phyloP scores from a whole-genome alignment of 2,329 filamentous ascomycete genomes.

The Fusarium hostae region DNA sequence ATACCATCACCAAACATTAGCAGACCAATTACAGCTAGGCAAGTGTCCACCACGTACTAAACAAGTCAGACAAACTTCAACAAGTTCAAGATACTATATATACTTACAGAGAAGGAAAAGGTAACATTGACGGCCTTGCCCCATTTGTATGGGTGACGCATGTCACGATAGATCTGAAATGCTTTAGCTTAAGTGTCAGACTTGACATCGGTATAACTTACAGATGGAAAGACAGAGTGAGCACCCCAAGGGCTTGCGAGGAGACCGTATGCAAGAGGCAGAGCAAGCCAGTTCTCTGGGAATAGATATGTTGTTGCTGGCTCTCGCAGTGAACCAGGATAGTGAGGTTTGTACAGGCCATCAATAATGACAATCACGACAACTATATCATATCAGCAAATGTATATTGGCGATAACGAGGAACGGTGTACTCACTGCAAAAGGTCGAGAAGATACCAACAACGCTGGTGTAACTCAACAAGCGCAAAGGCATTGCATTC shows the following conservation, averaged over 20 bases:
- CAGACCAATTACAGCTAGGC: constrained; percentile 84
- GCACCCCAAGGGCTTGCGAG: constrained; percentile 81
- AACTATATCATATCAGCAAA: constrained; percentile 61
- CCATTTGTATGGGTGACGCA: constrained; percentile 84
- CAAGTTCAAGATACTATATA: neutral
- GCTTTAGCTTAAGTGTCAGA: neutral
- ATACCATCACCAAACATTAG: constrained; percentile 97
- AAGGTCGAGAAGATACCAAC: constrained; percentile 92
- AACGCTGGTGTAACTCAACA: constrained; percentile 90
- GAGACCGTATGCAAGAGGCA: constrained; percentile 89
- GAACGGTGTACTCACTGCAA: constrained; percentile 71
- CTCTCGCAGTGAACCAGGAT: constrained; percentile 84
- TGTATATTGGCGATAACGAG: neutral
- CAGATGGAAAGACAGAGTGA: constrained; percentile 82
- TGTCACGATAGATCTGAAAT: constrained; percentile 67
- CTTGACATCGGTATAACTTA: constrained; percentile 43
- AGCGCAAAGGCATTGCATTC: constrained; percentile 83
- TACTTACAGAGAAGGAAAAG: constrained; percentile 82
- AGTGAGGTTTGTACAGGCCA: constrained; percentile 82
- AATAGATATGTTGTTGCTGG: constrained; percentile 85
- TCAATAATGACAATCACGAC: constrained; percentile 85
- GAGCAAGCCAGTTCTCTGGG: constrained; percentile 84
- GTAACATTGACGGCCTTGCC: constrained; percentile 78
- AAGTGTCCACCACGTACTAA: constrained; percentile 80
- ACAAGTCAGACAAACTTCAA: constrained; percentile 1